These are phyloP conservation scores for Calonectria pteridis DNA, from an alignment of 2,329 filamentous ascomycete species.

Conservation along the genomic window DNA sequence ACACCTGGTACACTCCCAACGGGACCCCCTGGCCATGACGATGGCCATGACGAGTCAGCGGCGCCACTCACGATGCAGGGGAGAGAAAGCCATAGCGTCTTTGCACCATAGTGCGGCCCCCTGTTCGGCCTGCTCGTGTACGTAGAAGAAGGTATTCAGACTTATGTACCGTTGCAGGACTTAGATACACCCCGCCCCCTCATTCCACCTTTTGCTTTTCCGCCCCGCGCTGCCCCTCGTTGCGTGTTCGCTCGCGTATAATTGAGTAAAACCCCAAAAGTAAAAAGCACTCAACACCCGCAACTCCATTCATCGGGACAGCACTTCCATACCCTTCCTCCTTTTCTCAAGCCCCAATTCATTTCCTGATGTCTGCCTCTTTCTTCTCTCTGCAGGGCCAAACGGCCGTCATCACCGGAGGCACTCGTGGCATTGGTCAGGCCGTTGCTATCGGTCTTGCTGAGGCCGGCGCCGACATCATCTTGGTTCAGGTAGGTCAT, in stretches of 20 bases:
- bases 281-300: conserved; percentile 17
- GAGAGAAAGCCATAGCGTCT: conserved; percentile 11
- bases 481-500: conserved; percentile 63
- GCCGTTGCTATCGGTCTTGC: conserved; percentile 69
- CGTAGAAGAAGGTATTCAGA: conserved; percentile 9
- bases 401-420: conserved; percentile 69
- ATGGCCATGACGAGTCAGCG: conserved; percentile 18
- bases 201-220: conserved; percentile 25
- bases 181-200: conserved; percentile 16
- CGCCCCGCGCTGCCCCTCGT: conserved; percentile 15
- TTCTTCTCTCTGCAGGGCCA: conserved; percentile 69
- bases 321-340: conserved; percentile 12
- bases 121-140: neutral
- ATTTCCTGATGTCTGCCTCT: conserved; percentile 49
- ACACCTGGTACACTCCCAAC: neutral
- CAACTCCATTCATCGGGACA: conserved; percentile 14
- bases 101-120: neutral
- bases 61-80: neutral
- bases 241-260: neutral
- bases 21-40: neutral
- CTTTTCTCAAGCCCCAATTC: neutral
- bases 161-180: neutral
- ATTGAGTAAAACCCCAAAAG: neutral
- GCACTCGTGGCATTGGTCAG: conserved; percentile 69
- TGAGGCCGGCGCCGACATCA: conserved; percentile 69